Percentiles rank a stretch among this genome's conserved stretches.
phyloP scores from a whole-genome alignment of 2,329 filamentous ascomycete species.

The Didymosphaeria variabile region DNA sequence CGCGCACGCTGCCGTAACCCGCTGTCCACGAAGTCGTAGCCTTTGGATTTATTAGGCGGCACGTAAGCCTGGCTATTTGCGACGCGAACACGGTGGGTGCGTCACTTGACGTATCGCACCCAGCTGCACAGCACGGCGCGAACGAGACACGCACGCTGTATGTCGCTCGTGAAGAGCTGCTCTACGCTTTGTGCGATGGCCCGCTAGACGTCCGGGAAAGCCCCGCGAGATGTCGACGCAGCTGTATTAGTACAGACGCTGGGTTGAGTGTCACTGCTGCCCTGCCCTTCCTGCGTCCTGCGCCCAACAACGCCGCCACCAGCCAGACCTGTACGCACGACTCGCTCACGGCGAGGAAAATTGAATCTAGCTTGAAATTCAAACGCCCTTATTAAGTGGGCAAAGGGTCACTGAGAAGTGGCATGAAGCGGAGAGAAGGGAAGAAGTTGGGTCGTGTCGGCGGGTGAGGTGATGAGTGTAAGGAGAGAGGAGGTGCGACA shows the following conservation, averaged over 20 bases:
- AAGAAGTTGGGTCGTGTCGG: constrained; percentile 32
- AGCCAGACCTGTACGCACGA: constrained; percentile 37
- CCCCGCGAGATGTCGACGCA: constrained; percentile 34
- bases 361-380: constrained; percentile 46
- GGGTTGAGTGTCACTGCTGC: constrained; percentile 42
- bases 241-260: constrained; percentile 47
- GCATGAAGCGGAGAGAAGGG: constrained; percentile 45
- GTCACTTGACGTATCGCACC: constrained; percentile 50
- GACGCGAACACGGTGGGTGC: constrained; percentile 42
- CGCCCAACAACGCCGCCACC: constrained; percentile 42
- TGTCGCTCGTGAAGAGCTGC: constrained; percentile 30
- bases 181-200: constrained; percentile 33
- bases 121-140: constrained; percentile 40
- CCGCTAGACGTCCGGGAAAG: constrained; percentile 31
- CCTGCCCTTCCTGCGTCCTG: constrained; percentile 33
- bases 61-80: constrained; percentile 44
- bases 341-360: constrained; percentile 43
- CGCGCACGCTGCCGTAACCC: constrained; percentile 38
- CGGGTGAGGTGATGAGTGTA: constrained; percentile 15
- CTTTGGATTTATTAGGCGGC: constrained; percentile 41
- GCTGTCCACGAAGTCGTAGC: constrained; percentile 40
- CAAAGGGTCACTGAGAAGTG: constrained; percentile 48
- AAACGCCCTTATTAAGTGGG: constrained; percentile 52
- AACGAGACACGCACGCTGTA: constrained; percentile 22
- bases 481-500: constrained; percentile 24